phyloP scores from a whole-genome alignment of 768 basidiomycete genomes.

The Amylocystis lapponica region DNA sequence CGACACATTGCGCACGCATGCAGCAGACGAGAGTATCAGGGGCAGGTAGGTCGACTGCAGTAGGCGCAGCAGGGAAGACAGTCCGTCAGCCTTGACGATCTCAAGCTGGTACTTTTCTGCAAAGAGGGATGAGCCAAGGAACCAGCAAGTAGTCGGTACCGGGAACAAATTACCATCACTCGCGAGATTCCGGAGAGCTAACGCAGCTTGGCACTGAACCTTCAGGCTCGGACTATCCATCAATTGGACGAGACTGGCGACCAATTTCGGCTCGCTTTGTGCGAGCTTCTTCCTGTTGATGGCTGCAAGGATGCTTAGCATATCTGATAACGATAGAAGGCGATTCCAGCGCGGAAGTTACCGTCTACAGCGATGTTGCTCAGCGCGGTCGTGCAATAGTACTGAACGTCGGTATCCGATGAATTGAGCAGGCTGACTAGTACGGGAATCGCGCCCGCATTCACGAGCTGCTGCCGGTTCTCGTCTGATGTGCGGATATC shows the following conservation, averaged over 20 bases:
- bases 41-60: slow-evolving; percentile 96
- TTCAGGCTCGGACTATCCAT: slow-evolving; percentile 98
- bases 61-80: slow-evolving; percentile 87
- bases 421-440: slow-evolving; percentile 91
- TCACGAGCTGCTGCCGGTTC: slow-evolving; percentile 96
- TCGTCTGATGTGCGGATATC: slow-evolving; percentile 83
- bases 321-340: neutral
- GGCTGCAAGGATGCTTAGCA: slow-evolving; percentile 38
- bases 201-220: slow-evolving; percentile 96
- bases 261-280: slow-evolving; percentile 89
- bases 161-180: slow-evolving; percentile 67
- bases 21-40: slow-evolving; percentile 95
- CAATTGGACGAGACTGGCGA: slow-evolving; percentile 85
- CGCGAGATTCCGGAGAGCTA: slow-evolving; percentile 93
- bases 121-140: neutral
- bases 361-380: slow-evolving; percentile 99
- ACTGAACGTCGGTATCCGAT: slow-evolving; percentile 98
- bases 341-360: slow-evolving; percentile 31
- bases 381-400: slow-evolving; percentile 97
- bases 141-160: neutral
- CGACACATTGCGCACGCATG: slow-evolving; percentile 97
- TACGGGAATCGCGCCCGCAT: slow-evolving; percentile 97
- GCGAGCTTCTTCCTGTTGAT: slow-evolving; percentile 92
- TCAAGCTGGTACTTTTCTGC: slow-evolving; percentile 98
- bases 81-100: slow-evolving; percentile 93